These are phyloP conservation scores for Thalassia testudinum DNA, from an alignment of 116 monocot genomes.

Conservation along the genomic window DNA sequence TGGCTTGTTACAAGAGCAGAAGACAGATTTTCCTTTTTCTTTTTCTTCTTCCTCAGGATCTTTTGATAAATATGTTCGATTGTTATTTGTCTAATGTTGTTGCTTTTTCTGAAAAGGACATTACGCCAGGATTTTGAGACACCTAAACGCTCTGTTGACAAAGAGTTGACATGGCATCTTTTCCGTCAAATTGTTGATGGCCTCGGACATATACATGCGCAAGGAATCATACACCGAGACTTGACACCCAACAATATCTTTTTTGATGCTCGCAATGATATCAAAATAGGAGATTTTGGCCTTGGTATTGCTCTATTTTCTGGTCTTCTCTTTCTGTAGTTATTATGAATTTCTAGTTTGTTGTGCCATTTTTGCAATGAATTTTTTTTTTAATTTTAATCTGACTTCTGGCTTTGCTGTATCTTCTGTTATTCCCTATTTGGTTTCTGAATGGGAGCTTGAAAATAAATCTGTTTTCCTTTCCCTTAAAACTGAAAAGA, in stretches of 20 bases:
- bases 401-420: not conserved
- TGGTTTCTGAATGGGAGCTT: no score
- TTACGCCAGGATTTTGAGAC: conserved; percentile 73
- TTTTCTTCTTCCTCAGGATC: not conserved
- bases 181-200: conserved; percentile 99
- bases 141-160: conserved; percentile 34
- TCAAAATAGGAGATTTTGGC: conserved; percentile 98
- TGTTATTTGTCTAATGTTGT: not conserved
- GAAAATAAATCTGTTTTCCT: no score
- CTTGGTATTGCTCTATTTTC: conserved; percentile 39
- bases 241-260: conserved; percentile 95
- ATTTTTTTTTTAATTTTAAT: no score
- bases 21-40: not conserved
- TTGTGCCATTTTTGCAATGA: no score
- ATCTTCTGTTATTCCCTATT: not conserved
- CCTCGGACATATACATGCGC: conserved; percentile 87
- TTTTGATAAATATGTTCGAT: not conserved
- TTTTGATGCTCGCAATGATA: conserved; percentile 95
- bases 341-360: no score
- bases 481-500: no score
- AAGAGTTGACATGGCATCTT: conserved; percentile 80
- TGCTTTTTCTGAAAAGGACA: conserved; percentile 42
- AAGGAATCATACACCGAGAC: conserved; percentile 96
- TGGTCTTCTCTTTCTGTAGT: no score
- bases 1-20: no score